phyloP scores from a whole-genome alignment of 805 yeast species.

The Helenozyma rhizophorensis region DNA sequence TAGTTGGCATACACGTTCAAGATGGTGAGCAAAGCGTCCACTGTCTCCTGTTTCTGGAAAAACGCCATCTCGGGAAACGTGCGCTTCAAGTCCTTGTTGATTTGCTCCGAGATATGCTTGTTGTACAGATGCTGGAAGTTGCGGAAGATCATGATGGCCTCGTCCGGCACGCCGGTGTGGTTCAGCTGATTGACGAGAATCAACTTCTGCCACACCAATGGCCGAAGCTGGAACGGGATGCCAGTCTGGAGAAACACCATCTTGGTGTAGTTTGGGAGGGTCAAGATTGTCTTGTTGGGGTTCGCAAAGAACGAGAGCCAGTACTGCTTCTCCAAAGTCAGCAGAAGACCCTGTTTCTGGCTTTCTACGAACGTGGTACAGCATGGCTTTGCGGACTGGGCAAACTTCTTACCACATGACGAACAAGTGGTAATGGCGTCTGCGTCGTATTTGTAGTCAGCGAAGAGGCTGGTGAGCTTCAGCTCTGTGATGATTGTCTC shows the following conservation, averaged over 20 bases:
- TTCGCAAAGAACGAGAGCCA: constrained; percentile 43
- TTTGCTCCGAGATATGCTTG: constrained; percentile 38
- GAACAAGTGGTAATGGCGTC: constrained; percentile 12
- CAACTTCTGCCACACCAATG: constrained; percentile 42
- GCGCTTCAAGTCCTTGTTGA: constrained; percentile 54
- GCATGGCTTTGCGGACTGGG: constrained; percentile 4
- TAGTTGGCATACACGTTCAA: constrained; percentile 60
- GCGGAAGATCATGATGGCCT: constrained; percentile 27
- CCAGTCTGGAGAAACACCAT: constrained; percentile 41
- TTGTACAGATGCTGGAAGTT: constrained; percentile 42
- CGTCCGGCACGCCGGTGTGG: constrained; percentile 28
- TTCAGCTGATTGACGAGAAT: constrained; percentile 26
- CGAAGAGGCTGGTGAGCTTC: constrained; percentile 4
- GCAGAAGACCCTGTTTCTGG: constrained; percentile 6
- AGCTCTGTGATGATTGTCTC: constrained; percentile 2
- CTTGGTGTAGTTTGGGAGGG: constrained; percentile 46
- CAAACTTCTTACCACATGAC: constrained; percentile 5
- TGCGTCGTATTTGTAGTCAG: constrained; percentile 8
- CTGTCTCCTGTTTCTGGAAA: constrained; percentile 42
- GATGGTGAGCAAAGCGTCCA: constrained; percentile 46
- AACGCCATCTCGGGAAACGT: constrained; percentile 54
- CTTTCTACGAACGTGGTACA: constrained; percentile 5
- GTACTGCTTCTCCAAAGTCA: constrained; percentile 29
- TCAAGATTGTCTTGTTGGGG: constrained; percentile 41
- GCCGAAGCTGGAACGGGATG: constrained; percentile 41